Conservation (phyloP, 2,329 filamentous ascomycete species). For the Cladosporium sp. region DNA sequence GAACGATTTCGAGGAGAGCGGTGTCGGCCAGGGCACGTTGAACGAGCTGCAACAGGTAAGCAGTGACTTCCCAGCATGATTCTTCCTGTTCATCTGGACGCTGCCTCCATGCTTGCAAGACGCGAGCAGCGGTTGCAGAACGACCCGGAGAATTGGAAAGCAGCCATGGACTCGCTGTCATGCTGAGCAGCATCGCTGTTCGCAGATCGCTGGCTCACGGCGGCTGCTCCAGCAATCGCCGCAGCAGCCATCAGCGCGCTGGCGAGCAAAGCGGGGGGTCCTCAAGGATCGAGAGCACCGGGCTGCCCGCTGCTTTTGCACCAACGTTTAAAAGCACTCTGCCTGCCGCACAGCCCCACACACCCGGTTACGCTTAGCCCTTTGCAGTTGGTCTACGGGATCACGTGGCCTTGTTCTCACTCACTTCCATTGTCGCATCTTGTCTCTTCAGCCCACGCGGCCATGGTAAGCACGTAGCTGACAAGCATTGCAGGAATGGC, state of each 20-base stretch:
- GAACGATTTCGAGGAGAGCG: conserved; percentile 95
- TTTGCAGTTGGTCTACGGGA: conserved; percentile 27
- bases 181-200: neutral
- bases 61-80: conserved; percentile 13
- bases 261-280: conserved; percentile 41
- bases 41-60: conserved; percentile 81
- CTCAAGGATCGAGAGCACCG: conserved; percentile 31
- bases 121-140: neutral
- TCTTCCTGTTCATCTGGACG: conserved; percentile 15
- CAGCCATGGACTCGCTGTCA: neutral
- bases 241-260: conserved; percentile 11
- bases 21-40: conserved; percentile 81
- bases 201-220: conserved; percentile 5
- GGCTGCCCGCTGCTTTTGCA: conserved; percentile 43
- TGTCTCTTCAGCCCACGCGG: no score
- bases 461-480: neutral
- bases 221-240: conserved; percentile 16
- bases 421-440: neutral
- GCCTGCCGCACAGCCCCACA: conserved; percentile 14
- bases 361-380: conserved; percentile 28
- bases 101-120: neutral
- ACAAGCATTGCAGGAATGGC: conserved; percentile 70
- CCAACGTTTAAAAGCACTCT: conserved; percentile 41
- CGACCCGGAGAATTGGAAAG: neutral
- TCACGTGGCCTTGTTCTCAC: conserved; percentile 13